Evolutionary conservation across 495 filamentous ascomycete species (phyloP), one percentile per base, ranked within the genome.

Genomic region (Staphylotrichum tortipilum): DNA sequence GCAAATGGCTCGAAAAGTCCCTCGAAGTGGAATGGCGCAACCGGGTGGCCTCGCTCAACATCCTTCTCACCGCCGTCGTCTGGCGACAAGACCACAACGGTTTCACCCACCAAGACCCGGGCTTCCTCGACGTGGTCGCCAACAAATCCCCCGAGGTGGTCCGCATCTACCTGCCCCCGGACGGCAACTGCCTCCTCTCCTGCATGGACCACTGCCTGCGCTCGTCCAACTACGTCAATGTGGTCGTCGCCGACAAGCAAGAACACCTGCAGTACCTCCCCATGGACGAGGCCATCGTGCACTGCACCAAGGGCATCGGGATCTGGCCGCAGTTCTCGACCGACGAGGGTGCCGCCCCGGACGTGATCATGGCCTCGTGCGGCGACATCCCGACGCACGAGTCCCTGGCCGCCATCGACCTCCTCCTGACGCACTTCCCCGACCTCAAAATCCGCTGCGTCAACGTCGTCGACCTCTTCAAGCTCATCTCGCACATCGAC

Each of bases 51-150:
- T 85, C 81, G 1, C 75, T 88, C 49, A 88, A 88, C 65, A 85
- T 88, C 50, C 74, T 88, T 11, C 73, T 86, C 24, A 88, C 83
- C 0, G 78, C 82, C 1, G 84, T 84, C 2, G 84, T 86, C 42
- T 86, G 84, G 84, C 65, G 84, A 55, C 84, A 88, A 64, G 84
- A 88, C 60, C 84, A 88, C 71, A 86, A 86, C 57, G 84, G 83
- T 41, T 88, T 88, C 60, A 88, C 82, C 0, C 84, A 88, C 64
- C 84, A 88, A 62, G 84, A 88, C 52, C 83, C 83, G 0, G 83
- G 84, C 17, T 88, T 86, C 75, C 73, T 86, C 14, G 83, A 86
- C 56, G 80, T 86, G 2, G 75, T 86, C 2, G 79, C 78, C 51
- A 88, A 88, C 69, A 88, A 86, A 66, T 78, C 73, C 61, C 83